Evolutionary conservation across 2,329 filamentous ascomycete species (phyloP), one percentile per base, ranked within the genome.

Genomic region (Aspergillus hiratsukae): DNA sequence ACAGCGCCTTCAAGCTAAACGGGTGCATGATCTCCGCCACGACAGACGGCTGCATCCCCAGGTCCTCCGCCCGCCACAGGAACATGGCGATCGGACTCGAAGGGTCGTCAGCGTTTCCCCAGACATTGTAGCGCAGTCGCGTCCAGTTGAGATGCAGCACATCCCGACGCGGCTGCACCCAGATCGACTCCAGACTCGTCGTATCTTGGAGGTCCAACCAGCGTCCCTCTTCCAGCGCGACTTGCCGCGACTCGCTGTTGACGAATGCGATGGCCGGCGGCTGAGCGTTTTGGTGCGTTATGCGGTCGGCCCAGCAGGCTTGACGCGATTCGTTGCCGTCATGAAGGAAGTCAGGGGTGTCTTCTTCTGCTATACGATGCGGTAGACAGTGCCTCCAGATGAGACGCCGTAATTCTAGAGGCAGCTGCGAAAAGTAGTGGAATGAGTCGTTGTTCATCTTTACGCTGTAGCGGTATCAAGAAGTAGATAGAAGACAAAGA

Each of bases 351-450:
- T 58, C 31, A 17, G 49, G 29, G 14, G 14, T 35, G 14, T 35
- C 31, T 35, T 35, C 14, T 49, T 59, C 54, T 51, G 52, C 48
- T 31, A 55, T 29, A 31, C 51, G 55, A 37, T 29, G 46, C 7
- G 52, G 55, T 19, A 59, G 55, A 10, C 57, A 59, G 17, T 31
- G 43, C 31, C 48, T 50, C 55, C 57, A 59, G 31, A 58, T 58
- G 14, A 45, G 43, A 27, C 48, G 31, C 3, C 57, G 57, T n/a
- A 57, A 4, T 37, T 59, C 55, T 21, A 45, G 9, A 17, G 57
- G 57, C 9, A 59, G 25, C 21, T 27, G 45, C 7, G 31, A 45
- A 27, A 59, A 53, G 6, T 23, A 27, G 41, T 27, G 37, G n/a
- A 59, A 59, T 19, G 41, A 29, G 28, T 29, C 9, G 9, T 29